Base-by-base conservation (phyloP, 192 early-diverging fungal genomes). In the Geranomyces variabilis region DNA sequence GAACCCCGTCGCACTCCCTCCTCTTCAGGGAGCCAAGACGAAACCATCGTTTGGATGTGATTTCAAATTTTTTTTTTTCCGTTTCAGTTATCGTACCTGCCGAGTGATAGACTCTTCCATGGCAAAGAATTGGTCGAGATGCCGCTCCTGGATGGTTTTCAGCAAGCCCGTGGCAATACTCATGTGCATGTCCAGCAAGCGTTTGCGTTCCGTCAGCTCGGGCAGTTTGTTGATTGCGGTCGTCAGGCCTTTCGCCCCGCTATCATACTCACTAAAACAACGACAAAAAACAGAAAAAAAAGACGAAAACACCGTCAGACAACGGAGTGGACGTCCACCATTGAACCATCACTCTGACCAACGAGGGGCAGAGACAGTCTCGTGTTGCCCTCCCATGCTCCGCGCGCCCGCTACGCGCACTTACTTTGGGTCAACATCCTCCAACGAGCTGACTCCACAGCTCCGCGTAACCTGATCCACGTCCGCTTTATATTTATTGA, bases 181-280 rank as follows among this genome's bases (percentile, higher is more conserved):
- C 94, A 97, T 99, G 75, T 99, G 97, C 93, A 96, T 96, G 75
- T 99, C 97, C 28, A 99, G 80, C 15, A 91, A 89, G 13, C 90
- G 84, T 79, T 99, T 97, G 56, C 95, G 84, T 17, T 94, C 94
- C 21, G 96, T 97, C 63, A 99, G 84, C 75, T 97, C 94, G 0
- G 97, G 97, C 6, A 99, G 79, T n/a, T 90, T 86, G 3, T 89
- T 94, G 53, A 99, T 94, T 5, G 96, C 96, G 0, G 90, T 85
- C 77, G 94, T 91, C 62, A 99, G 85, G 70, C 91, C 84, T 79
- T 94, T 92, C 7, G 95, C 93, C 70, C 90, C 95, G 46, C 89
- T 84, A 15, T 88, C 84, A 73, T 94, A 89, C 71, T 94, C 93
- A 55, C 86, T 90, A 60, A 48, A 17, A 41, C 9, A 30, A 55